phyloP scores from a whole-genome alignment of 805 yeast genomes.

The Candida silvicultrix region DNA sequence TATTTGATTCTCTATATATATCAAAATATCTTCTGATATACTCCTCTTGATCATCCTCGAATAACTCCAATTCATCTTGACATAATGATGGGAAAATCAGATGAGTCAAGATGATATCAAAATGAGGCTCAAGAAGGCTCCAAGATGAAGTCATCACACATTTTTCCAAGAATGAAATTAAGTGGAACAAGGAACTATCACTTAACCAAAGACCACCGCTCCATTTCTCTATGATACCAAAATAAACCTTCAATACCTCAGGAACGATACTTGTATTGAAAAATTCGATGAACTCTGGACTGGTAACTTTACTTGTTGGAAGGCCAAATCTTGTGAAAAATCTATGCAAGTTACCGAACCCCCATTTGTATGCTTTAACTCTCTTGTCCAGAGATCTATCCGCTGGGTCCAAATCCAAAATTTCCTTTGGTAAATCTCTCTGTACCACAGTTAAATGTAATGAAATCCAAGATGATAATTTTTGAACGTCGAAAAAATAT shows the following conservation, averaged over 20 bases:
- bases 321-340: conserved; percentile 54
- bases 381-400: conserved; percentile 42
- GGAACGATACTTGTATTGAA: conserved; percentile 61
- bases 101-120: conserved; percentile 57
- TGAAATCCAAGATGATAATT: conserved; percentile 53
- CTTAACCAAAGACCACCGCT: conserved; percentile 54
- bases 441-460: conserved; percentile 57
- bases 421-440: conserved; percentile 46
- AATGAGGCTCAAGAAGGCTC: conserved; percentile 56
- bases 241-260: conserved; percentile 56
- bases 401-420: conserved; percentile 39
- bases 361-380: conserved; percentile 85
- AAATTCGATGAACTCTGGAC: conserved; percentile 46
- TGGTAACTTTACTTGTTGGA: conserved; percentile 27
- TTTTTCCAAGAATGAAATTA: conserved; percentile 59
- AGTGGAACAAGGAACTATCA: conserved; percentile 52
- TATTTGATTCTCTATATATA: conserved; percentile 50
- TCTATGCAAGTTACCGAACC: conserved; percentile 69
- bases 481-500: conserved; percentile 32
- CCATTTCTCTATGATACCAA: conserved; percentile 39
- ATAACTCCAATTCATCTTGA: conserved; percentile 63
- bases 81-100: conserved; percentile 73
- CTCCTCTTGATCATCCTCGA: conserved; percentile 84
- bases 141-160: conserved; percentile 55
- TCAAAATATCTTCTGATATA: conserved; percentile 73